A percentile compares a stretch with the other conserved stretches of the same genome.
Evolutionary conservation across 2,329 filamentous ascomycete species (phyloP).

Genomic region (Calonectria multiphialidica): DNA sequence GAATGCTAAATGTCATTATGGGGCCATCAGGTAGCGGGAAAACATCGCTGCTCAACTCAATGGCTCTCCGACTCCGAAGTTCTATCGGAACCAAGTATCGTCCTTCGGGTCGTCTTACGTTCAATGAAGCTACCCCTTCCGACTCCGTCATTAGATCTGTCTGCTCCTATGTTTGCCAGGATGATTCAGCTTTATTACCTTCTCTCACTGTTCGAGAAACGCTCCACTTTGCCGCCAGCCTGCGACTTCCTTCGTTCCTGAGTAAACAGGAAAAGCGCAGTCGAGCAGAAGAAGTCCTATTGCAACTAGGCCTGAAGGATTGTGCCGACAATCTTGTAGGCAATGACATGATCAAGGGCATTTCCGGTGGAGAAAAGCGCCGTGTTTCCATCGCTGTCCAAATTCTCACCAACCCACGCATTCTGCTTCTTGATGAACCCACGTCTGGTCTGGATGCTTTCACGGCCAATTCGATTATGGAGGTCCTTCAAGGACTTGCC

Average conservation of each 20-base stretch:
- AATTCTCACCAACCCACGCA: constrained; percentile 79
- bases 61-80: constrained; percentile 76
- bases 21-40: constrained; percentile 84
- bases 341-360: constrained; percentile 79
- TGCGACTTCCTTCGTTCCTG: constrained; percentile 80
- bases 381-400: constrained; percentile 84
- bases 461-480: constrained; percentile 81
- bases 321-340: constrained; percentile 82
- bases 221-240: constrained; percentile 76
- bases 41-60: constrained; percentile 79
- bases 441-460: constrained; percentile 83
- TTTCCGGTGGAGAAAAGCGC: constrained; percentile 84
- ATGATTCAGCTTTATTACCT: constrained; percentile 80
- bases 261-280: constrained; percentile 74
- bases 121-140: constrained; percentile 78
- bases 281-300: constrained; percentile 77
- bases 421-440: constrained; percentile 81
- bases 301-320: constrained; percentile 83
- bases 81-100: constrained; percentile 72
- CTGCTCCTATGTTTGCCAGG: constrained; percentile 83
- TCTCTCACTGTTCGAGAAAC: constrained; percentile 83
- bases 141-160: constrained; percentile 77
- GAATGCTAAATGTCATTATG: constrained; percentile 82
- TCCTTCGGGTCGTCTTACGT: constrained; percentile 72
- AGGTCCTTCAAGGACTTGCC: constrained; percentile 77